phyloP scores from a whole-genome alignment of 1,139 yeast genomes.

The Debaryomyces nepalensis region DNA sequence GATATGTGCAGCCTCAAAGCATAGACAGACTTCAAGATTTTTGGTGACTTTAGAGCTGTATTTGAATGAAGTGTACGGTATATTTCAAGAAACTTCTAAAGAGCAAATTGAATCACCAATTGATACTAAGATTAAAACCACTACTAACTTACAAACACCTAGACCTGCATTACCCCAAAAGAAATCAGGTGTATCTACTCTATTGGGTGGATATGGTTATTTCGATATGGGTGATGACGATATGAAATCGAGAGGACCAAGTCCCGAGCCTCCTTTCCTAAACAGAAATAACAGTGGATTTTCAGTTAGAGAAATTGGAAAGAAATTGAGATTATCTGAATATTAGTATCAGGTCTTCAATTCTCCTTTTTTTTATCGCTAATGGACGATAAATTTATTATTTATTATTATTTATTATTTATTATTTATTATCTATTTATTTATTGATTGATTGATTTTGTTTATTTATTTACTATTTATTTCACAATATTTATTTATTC shows the following conservation, averaged over 20 bases:
- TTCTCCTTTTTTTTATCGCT: slow-evolving; percentile 10
- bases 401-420: slow-evolving; percentile 11
- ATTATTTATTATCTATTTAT: slow-evolving; percentile 14
- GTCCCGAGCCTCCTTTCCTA: slow-evolving; percentile 68
- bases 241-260: slow-evolving; percentile 68
- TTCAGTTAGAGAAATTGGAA: slow-evolving; percentile 67
- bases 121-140: slow-evolving; percentile 22
- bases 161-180: slow-evolving; percentile 16
- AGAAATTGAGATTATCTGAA: slow-evolving; percentile 74
- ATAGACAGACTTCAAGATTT: slow-evolving; percentile 85
- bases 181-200: slow-evolving; percentile 40
- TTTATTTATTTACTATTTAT: slow-evolving; percentile 8
- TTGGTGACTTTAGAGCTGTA: slow-evolving; percentile 75
- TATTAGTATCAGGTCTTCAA: slow-evolving; percentile 42
- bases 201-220: slow-evolving; percentile 82
- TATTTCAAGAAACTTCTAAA: slow-evolving; percentile 50
- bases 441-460: slow-evolving; percentile 10
- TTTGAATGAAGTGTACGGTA: slow-evolving; percentile 62
- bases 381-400: slow-evolving; percentile 1
- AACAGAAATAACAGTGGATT: slow-evolving; percentile 50
- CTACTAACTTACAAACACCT: slow-evolving; percentile 6
- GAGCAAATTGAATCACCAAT: slow-evolving; percentile 21
- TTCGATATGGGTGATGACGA: slow-evolving; percentile 74
- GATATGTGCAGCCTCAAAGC: slow-evolving; percentile 87
- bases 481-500: slow-evolving; percentile 10